Evolutionary conservation across 2,329 filamentous ascomycete species (phyloP).

Genomic region (Phyllosticta capitalensis): DNA sequence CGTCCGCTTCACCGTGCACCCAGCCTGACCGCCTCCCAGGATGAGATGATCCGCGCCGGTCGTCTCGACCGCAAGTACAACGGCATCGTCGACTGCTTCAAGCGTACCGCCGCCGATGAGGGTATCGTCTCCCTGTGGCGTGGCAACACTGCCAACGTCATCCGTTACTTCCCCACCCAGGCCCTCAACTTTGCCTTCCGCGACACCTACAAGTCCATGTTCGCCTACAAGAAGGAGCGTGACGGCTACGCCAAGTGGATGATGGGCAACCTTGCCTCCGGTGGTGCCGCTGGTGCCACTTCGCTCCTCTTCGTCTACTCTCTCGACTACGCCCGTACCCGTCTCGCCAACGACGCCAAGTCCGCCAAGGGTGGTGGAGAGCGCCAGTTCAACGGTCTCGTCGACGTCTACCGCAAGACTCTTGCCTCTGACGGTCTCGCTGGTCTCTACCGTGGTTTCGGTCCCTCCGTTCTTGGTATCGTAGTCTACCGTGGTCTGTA

Average conservation of each 20-base stretch:
- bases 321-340: constrained; percentile 99
- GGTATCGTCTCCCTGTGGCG: constrained; percentile 94
- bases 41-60: constrained; percentile 99
- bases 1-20: neutral
- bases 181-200: constrained; percentile 99
- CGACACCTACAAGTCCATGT: constrained; percentile 99
- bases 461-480: constrained; percentile 98
- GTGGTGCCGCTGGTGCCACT: constrained; percentile 98
- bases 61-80: constrained; percentile 97
- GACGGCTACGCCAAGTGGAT: constrained; percentile 99
- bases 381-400: constrained; percentile 99
- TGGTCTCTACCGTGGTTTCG: constrained; percentile 99
- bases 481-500: constrained; percentile 99
- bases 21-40: constrained; percentile 44
- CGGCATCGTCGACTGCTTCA: constrained; percentile 93
- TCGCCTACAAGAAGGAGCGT: constrained; percentile 99
- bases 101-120: constrained; percentile 79
- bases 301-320: constrained; percentile 99
- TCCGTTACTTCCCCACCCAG: constrained; percentile 99
- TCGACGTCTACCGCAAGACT: constrained; percentile 99
- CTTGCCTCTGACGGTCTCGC: constrained; percentile 96
- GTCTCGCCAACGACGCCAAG: constrained; percentile 99
- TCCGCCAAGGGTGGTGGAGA: constrained; percentile 93
- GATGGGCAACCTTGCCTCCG: constrained; percentile 98
- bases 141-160: constrained; percentile 99